Conservation (phyloP, 2,329 filamentous ascomycete species). For the Sarocladiaceae sp. region DNA sequence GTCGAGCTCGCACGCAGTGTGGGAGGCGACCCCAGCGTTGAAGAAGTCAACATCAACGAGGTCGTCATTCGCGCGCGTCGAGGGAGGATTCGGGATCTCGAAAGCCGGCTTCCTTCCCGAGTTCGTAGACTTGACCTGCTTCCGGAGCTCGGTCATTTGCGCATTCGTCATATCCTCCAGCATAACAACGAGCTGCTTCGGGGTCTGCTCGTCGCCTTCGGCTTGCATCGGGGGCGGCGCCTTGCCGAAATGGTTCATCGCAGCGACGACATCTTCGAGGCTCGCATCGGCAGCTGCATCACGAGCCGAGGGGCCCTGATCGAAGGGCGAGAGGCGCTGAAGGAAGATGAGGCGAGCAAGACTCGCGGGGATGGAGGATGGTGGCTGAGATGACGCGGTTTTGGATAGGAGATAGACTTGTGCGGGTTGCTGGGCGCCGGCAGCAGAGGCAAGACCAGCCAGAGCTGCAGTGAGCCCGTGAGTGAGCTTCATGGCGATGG, state of each 20-base stretch:
- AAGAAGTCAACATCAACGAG: constrained; percentile 36
- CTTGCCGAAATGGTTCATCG: constrained; percentile 56
- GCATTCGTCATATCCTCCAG: constrained; percentile 48
- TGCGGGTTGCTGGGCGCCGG: constrained; percentile 35
- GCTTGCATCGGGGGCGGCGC: constrained; percentile 43
- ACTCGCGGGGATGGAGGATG: constrained; percentile 42
- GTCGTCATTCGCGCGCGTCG: constrained; percentile 33
- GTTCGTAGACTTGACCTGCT: constrained; percentile 21
- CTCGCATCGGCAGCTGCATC: constrained; percentile 36
- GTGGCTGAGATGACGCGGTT: constrained; percentile 21
- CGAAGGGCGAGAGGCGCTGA: constrained; percentile 44
- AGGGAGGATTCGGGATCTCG: constrained; percentile 39
- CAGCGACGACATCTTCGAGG: constrained; percentile 42
- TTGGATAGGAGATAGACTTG: constrained; percentile 45
- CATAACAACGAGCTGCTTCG: constrained; percentile 52
- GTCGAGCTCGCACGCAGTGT: constrained; percentile 30
- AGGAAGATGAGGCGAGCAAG: constrained; percentile 53
- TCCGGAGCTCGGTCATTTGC: constrained; percentile 38
- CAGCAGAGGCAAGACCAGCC: constrained; percentile 25
- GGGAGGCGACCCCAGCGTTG: constrained; percentile 28
- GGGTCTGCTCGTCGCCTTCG: constrained; percentile 22
- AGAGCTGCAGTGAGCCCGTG: constrained; percentile 32
- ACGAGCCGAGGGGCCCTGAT: constrained; percentile 41
- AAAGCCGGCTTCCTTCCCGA: constrained; percentile 35
- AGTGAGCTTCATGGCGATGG: constrained; percentile 36